A percentile compares a stretch with the other conserved stretches of the same genome.
Conservation (phyloP, 371 early-diverging fungal species). For the Blyttiomyces sp. region DNA sequence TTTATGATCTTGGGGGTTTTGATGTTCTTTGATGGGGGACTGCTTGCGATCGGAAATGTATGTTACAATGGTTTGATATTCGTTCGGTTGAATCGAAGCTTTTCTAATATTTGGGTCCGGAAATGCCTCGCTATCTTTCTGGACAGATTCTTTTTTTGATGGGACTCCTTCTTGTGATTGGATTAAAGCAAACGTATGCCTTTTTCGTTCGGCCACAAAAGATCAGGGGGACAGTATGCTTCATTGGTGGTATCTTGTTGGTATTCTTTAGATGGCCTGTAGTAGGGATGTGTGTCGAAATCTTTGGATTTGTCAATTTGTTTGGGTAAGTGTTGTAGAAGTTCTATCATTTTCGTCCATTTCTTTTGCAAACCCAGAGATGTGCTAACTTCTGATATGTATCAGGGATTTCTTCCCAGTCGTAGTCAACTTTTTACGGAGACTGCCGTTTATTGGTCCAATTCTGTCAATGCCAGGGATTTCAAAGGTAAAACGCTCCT, state of each 20-base stretch:
- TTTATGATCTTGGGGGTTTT: slow-evolving; percentile 90
- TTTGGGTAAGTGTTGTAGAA: slow-evolving; percentile 74
- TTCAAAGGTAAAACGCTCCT: slow-evolving; percentile 14
- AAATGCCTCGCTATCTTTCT: neutral
- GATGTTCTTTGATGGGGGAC: slow-evolving; percentile 90
- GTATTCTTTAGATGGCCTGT: slow-evolving; percentile 86
- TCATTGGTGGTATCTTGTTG: slow-evolving; percentile 85
- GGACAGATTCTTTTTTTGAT: slow-evolving; percentile 84
- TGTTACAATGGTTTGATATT: slow-evolving; percentile 13
- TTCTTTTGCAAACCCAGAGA: neutral
- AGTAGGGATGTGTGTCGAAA: slow-evolving; percentile 86
- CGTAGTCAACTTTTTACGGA: slow-evolving; percentile 79
- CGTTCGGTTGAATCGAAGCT: neutral
- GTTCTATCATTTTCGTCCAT: neutral
- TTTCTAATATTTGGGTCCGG: slow-evolving; percentile 5
- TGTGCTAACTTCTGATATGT: neutral
- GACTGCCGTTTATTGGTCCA: slow-evolving; percentile 85
- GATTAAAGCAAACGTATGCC: slow-evolving; percentile 72
- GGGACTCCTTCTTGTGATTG: slow-evolving; percentile 87
- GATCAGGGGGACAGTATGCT: slow-evolving; percentile 83
- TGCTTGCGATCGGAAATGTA: slow-evolving; percentile 96
- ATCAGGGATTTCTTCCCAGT: slow-evolving; percentile 94
- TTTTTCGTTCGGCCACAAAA: slow-evolving; percentile 80
- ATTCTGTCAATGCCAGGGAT: slow-evolving; percentile 79
- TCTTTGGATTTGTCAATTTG: slow-evolving; percentile 92